phyloP scores from a whole-genome alignment of 2,329 filamentous ascomycete species.

The Ascomycota sp. region DNA sequence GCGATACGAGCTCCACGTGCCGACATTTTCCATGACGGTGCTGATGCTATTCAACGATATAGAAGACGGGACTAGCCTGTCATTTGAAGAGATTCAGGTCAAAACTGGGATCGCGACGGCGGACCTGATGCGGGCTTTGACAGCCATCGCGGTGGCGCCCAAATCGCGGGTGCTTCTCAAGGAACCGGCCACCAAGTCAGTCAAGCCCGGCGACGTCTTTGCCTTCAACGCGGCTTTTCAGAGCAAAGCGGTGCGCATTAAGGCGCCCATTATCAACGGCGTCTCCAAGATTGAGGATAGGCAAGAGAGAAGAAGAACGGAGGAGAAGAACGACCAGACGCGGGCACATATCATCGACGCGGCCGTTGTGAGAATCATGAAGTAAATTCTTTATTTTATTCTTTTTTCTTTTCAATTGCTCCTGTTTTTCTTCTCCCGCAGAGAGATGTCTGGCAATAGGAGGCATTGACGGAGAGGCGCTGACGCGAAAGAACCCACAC shows the following conservation, averaged over 20 bases:
- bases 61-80: conserved; percentile 24
- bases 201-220: no score
- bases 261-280: conserved; percentile 65
- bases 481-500: neutral
- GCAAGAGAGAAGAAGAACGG: conserved; percentile 47
- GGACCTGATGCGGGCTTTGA: conserved; percentile 60
- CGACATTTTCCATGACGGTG: conserved; percentile 83
- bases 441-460: no score
- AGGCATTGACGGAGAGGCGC: no score
- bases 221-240: conserved; percentile 62
- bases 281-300: conserved; percentile 70
- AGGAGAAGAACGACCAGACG: conserved; percentile 55
- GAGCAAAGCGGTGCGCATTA: conserved; percentile 71
- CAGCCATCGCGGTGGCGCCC: conserved; percentile 61
- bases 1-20: conserved; percentile 77
- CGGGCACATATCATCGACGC: conserved; percentile 54
- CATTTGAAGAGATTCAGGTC: conserved; percentile 62
- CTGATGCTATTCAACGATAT: conserved; percentile 78
- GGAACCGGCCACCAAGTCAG: conserved; percentile 56
- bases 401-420: neutral
- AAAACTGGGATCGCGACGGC: conserved; percentile 56
- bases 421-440: neutral
- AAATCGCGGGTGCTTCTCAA: conserved; percentile 70
- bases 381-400: conserved; percentile 29
- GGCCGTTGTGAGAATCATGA: conserved; percentile 67